phyloP scores from a whole-genome alignment of 2,329 filamentous ascomycete species.

The Phaeosphaeriaceae sp. region DNA sequence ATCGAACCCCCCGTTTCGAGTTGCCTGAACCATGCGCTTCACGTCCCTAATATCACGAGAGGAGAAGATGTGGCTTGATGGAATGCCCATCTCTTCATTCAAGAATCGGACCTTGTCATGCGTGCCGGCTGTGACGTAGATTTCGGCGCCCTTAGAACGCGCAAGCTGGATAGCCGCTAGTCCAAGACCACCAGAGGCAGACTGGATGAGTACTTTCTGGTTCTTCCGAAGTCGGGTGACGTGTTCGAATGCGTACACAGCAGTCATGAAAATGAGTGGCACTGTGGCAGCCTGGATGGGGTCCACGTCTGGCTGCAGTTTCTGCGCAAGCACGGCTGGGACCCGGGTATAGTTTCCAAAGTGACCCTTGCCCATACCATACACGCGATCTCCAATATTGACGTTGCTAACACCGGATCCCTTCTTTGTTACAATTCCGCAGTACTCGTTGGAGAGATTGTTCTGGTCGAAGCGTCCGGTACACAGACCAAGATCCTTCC shows the following conservation, averaged over 20 bases:
- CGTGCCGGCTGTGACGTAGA: slow-evolving; percentile 30
- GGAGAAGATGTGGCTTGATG: slow-evolving; percentile 37
- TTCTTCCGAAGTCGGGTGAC: slow-evolving; percentile 1
- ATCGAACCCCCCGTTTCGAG: slow-evolving; percentile 28
- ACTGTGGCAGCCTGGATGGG: slow-evolving; percentile 14
- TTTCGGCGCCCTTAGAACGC: slow-evolving; percentile 21
- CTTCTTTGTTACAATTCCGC: slow-evolving; percentile 19
- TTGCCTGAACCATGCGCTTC: slow-evolving; percentile 7
- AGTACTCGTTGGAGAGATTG: slow-evolving; percentile 8
- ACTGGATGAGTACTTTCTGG: slow-evolving; percentile 19
- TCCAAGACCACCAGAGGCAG: slow-evolving; percentile 22
- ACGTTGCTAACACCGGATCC: slow-evolving; percentile 16
- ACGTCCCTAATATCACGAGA: slow-evolving; percentile 20
- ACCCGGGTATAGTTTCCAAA: slow-evolving; percentile 29
- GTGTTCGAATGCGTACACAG: slow-evolving; percentile 10
- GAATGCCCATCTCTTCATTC: slow-evolving; percentile 15
- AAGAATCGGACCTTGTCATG: slow-evolving; percentile 24
- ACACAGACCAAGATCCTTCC: slow-evolving; percentile 22
- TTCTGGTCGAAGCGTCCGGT: slow-evolving; percentile 24
- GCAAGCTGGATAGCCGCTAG: slow-evolving; percentile 29
- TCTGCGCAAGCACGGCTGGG: slow-evolving; percentile 8
- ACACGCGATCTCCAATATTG: slow-evolving; percentile 24
- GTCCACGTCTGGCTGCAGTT: slow-evolving; percentile 13
- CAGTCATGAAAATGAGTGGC: slow-evolving; percentile 10
- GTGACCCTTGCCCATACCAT: slow-evolving; percentile 20